Conservation (phyloP, 768 basidiomycete genomes). For the Auriscalpium vulgare region DNA sequence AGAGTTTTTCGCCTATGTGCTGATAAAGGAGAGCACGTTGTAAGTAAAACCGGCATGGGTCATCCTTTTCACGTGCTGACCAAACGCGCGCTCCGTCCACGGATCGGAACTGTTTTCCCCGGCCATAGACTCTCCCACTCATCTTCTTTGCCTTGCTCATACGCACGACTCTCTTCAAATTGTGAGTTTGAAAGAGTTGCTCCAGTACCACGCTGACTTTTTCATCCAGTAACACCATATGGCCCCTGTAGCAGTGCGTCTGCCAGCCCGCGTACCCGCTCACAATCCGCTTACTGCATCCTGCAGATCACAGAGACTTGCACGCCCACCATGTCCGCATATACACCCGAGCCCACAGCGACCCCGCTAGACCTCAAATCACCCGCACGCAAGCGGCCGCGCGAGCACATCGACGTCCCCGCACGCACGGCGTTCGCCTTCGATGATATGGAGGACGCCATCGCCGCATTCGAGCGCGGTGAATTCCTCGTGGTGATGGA, state of each 20-base stretch:
- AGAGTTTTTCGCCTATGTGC: too few species aligned
- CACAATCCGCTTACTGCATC: not conserved
- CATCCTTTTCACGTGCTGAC: too few species aligned
- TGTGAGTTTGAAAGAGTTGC: too few species aligned
- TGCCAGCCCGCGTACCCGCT: not conserved
- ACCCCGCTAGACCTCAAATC: slow-evolving; percentile 7
- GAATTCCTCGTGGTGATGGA: slow-evolving; percentile 98
- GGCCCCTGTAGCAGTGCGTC: not conserved
- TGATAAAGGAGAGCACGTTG: too few species aligned
- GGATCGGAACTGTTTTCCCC: too few species aligned
- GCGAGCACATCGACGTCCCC: slow-evolving; percentile 11
- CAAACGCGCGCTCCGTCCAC: too few species aligned
- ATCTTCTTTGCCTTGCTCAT: too few species aligned
- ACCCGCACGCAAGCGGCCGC: slow-evolving; percentile 18
- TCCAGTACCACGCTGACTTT: too few species aligned
- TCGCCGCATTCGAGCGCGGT: slow-evolving; percentile 67
- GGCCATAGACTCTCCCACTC: too few species aligned
- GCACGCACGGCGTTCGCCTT: slow-evolving; percentile 47
- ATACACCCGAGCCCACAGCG: not conserved
- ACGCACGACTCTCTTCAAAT: too few species aligned
- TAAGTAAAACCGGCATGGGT: too few species aligned
- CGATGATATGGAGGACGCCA: slow-evolving; percentile 72
- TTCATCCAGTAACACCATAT: not conserved
- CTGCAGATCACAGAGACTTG: not conserved
- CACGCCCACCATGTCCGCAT: not conserved